Percentiles rank a stretch among this genome's conserved stretches.
phyloP scores from a whole-genome alignment of 768 basidiomycete genomes.

The Hortiboletus flavorubellus region DNA sequence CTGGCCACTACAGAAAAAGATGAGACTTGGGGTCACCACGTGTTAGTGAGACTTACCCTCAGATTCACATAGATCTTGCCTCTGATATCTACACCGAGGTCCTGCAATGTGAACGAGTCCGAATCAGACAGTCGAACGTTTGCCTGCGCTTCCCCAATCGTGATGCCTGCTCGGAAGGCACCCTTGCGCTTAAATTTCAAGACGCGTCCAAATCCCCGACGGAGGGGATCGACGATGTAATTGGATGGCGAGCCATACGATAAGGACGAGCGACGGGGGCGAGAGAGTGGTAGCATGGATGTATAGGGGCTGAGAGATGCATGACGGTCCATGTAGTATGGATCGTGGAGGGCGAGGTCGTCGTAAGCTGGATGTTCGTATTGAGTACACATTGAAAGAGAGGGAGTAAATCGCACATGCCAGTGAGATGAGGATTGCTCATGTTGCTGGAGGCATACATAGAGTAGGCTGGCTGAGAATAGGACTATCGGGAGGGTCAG shows the following conservation, averaged over 20 bases:
- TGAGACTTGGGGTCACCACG: background rate
- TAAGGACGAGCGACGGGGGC: conserved; percentile 40
- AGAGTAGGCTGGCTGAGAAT: conserved; percentile 44
- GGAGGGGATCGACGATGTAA: conserved; percentile 42
- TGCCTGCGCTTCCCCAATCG: conserved; percentile 65
- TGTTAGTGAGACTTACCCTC: conserved; percentile 42
- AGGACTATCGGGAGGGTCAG: conserved; percentile 25
- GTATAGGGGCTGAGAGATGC: conserved; percentile 18
- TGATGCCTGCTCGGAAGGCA: conserved; percentile 59
- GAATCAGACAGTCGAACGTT: conserved; percentile 57
- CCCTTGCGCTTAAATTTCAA: conserved; percentile 77
- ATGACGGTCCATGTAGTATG: conserved; percentile 43
- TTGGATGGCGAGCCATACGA: conserved; percentile 37
- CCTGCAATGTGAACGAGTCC: conserved; percentile 59
- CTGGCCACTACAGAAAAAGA: conserved; percentile 54
- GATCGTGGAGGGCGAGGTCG: conserved; percentile 45
- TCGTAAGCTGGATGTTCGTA: conserved; percentile 46
- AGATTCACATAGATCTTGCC: conserved; percentile 60
- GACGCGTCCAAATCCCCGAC: conserved; percentile 45
- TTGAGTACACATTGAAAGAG: conserved; percentile 1
- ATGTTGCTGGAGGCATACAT: conserved; percentile 40
- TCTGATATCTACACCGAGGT: conserved; percentile 60
- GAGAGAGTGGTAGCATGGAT: conserved; percentile 16
- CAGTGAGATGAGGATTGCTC: conserved; percentile 43
- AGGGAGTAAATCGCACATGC: conserved; percentile 34